phyloP scores from a whole-genome alignment of 148 eudicot genomes.

The Hydrangea macrophylla region DNA sequence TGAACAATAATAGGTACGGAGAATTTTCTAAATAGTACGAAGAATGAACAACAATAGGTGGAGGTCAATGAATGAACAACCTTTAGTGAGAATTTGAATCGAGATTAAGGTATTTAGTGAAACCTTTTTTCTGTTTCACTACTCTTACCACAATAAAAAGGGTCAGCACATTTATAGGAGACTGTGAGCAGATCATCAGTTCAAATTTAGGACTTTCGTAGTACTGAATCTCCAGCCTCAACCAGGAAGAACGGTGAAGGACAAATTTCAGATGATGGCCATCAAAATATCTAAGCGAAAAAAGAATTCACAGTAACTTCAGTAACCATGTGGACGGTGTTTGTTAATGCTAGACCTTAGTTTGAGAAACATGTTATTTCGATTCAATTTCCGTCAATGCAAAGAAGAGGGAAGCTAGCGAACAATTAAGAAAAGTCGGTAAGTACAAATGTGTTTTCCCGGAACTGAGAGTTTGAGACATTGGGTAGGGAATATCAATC shows the following conservation, averaged over 20 bases:
- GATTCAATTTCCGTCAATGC: background rate
- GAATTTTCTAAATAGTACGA: slow-evolving; percentile 7
- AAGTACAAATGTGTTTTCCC: too few relatives aligned
- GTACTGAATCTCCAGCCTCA: slow-evolving; percentile 15
- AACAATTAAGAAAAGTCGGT: background rate
- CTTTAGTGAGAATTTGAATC: background rate
- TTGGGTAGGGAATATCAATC: too few relatives aligned
- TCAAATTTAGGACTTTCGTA: background rate
- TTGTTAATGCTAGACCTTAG: background rate
- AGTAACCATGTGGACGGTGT: background rate
- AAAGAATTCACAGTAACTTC: background rate
- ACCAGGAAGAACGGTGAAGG: slow-evolving; percentile 25
- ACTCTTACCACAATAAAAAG: background rate
- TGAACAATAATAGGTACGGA: background rate
- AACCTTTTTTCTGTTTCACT: slow-evolving; percentile 21
- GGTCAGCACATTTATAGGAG: background rate
- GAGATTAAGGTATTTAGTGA: background rate
- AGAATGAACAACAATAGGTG: background rate
- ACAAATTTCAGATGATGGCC: slow-evolving; percentile 13
- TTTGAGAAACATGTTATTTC: background rate
- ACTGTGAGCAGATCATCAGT: background rate
- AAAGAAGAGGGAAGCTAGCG: background rate
- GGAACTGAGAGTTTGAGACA: too few relatives aligned
- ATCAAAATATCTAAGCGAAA: background rate
- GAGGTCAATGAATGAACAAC: background rate